These are phyloP conservation scores for Lepidium campestre DNA, from an alignment of 441 rosid genomes.

Conservation along the genomic window DNA sequence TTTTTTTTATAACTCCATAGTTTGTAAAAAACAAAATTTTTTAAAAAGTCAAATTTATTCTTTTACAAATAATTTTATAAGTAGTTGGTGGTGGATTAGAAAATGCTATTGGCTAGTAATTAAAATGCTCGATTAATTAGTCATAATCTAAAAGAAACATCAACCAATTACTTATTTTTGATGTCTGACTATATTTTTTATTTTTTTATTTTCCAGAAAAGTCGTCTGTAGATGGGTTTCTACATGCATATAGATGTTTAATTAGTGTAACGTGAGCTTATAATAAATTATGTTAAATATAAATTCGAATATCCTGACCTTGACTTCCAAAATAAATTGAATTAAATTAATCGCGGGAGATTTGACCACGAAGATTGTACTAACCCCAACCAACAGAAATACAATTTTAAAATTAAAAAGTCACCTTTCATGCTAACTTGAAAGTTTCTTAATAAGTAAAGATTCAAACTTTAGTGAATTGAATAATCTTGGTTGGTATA, in stretches of 20 bases:
- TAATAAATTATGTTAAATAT: not conserved
- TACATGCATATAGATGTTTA: too few species aligned
- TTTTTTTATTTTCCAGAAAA: too few species aligned
- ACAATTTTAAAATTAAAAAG: not conserved
- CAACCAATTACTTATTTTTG: not conserved
- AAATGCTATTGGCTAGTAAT: too few species aligned
- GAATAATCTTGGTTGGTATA: too few species aligned
- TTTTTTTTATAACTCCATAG: too few species aligned
- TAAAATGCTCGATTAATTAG: not conserved
- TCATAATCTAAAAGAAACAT: not conserved
- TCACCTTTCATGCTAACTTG: slow-evolving; percentile 22
- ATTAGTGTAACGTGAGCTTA: not conserved
- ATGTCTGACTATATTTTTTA: not conserved
- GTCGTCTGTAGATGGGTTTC: too few species aligned
- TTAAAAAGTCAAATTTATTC: too few species aligned
- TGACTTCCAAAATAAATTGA: too few species aligned
- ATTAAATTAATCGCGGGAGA: slow-evolving; percentile 14
- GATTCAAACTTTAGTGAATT: not conserved
- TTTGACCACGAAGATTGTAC: slow-evolving; percentile 17
- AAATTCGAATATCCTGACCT: not conserved
- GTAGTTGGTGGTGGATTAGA: too few species aligned
- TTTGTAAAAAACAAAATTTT: too few species aligned
- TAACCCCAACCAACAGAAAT: not conserved
- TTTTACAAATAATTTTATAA: too few species aligned
- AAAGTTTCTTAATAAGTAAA: not conserved